Percentiles rank a stretch among this genome's conserved stretches.
Conservation (phyloP, 2,329 filamentous ascomycete genomes). For the Clarireedia paspali region DNA sequence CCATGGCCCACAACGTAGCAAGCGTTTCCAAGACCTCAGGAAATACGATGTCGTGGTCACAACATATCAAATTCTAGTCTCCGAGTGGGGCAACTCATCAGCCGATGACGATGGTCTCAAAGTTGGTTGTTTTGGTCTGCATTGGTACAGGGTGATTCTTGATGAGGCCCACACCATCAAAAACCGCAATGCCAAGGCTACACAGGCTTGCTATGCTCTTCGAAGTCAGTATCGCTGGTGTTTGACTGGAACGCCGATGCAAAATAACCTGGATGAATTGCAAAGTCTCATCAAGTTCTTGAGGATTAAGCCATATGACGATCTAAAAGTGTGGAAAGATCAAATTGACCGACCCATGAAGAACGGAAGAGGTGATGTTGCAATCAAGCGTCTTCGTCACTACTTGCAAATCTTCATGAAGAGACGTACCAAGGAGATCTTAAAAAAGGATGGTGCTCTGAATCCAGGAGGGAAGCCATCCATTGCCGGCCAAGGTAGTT, state of each 20-base stretch:
- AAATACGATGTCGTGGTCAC: slow-evolving; percentile 94
- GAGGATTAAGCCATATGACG: slow-evolving; percentile 83
- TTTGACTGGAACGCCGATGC: slow-evolving; percentile 91
- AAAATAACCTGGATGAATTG: slow-evolving; percentile 95
- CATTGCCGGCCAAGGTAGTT: slow-evolving; percentile 37
- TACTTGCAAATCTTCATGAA: slow-evolving; percentile 95
- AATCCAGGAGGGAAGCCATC: slow-evolving; percentile 63
- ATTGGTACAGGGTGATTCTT: slow-evolving; percentile 93
- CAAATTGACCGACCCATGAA: slow-evolving; percentile 88
- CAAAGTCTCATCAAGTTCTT: slow-evolving; percentile 92
- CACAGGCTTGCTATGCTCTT: slow-evolving; percentile 82
- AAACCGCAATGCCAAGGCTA: slow-evolving; percentile 92
- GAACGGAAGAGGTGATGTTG: slow-evolving; percentile 79
- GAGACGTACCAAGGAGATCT: slow-evolving; percentile 92
- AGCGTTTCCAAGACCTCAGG: slow-evolving; percentile 66
- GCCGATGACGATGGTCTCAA: slow-evolving; percentile 55
- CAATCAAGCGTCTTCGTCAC: slow-evolving; percentile 77
- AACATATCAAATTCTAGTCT: slow-evolving; percentile 91
- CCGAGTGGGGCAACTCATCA: slow-evolving; percentile 70
- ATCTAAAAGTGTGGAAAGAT: slow-evolving; percentile 80
- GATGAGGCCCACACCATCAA: slow-evolving; percentile 99
- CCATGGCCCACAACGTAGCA: slow-evolving; percentile 80
- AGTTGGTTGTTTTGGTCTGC: slow-evolving; percentile 78
- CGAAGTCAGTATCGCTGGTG: slow-evolving; percentile 90
- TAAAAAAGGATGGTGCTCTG: slow-evolving; percentile 78